Conservation (phyloP, 2,329 filamentous ascomycete species). For the Sclerotinia spermophila region DNA sequence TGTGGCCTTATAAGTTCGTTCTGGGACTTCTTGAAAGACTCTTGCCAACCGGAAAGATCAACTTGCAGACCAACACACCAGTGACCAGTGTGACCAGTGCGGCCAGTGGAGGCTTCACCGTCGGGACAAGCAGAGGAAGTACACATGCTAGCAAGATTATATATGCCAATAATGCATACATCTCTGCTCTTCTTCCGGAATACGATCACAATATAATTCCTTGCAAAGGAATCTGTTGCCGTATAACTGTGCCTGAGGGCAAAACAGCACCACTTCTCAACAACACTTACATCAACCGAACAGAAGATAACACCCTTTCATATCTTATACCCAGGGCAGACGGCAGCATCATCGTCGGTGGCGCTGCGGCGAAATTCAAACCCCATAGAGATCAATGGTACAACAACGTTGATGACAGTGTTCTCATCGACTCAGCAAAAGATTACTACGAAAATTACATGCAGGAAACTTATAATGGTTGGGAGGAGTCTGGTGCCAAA, state of each 20-base stretch:
- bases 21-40: conserved; percentile 49
- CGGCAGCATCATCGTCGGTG: conserved; percentile 40
- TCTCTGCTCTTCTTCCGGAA: conserved; percentile 55
- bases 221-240: conserved; percentile 46
- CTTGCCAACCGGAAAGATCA: conserved; percentile 43
- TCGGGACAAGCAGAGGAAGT: conserved; percentile 52
- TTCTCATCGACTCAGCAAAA: conserved; percentile 40
- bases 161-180: conserved; percentile 67
- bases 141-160: conserved; percentile 54
- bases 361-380: conserved; percentile 40
- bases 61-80: conserved; percentile 51
- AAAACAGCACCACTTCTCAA: conserved; percentile 22
- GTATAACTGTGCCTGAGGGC: conserved; percentile 32
- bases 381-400: conserved; percentile 41
- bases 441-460: conserved; percentile 45
- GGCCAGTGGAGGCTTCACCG: conserved; percentile 40
- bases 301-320: conserved; percentile 18
- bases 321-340: conserved; percentile 36
- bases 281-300: conserved; percentile 25
- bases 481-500: conserved; percentile 43
- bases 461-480: conserved; percentile 41
- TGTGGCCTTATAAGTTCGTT: conserved; percentile 61
- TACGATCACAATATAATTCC: conserved; percentile 53
- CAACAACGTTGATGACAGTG: conserved; percentile 45
- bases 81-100: conserved; percentile 34